Percentiles rank a stretch among this genome's conserved stretches.
These are phyloP conservation scores for Pholiota microspora DNA, from an alignment of 768 basidiomycete species.

Conservation along the genomic window DNA sequence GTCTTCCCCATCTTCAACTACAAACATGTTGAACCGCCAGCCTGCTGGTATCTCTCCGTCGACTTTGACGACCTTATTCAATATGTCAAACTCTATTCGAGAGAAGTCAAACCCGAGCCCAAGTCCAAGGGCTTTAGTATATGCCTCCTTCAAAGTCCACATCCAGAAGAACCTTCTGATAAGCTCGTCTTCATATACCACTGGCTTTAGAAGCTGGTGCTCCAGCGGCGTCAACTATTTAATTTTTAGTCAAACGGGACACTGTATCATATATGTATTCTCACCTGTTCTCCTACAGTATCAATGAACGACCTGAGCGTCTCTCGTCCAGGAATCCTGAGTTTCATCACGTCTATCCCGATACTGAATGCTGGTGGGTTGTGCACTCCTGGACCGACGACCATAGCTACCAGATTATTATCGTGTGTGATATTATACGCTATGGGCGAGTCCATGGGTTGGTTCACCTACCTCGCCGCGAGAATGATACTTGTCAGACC, in stretches of 20 bases:
- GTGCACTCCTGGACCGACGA: slow-evolving; percentile 42
- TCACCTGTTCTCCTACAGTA: slow-evolving; percentile 64
- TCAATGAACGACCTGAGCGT: slow-evolving; percentile 61
- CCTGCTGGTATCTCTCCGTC: slow-evolving; percentile 56
- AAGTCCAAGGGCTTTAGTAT: slow-evolving; percentile 83
- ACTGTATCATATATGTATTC: slow-evolving; percentile 4
- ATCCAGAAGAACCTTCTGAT: slow-evolving; percentile 73
- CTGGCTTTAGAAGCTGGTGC: slow-evolving; percentile 33
- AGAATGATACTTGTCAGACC: not conserved
- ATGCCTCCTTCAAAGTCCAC: slow-evolving; percentile 92
- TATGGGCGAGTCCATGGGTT: slow-evolving; percentile 49
- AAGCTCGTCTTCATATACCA: slow-evolving; percentile 45
- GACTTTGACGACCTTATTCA: slow-evolving; percentile 48
- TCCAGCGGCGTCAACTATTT: slow-evolving; percentile 44
- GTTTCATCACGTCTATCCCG: slow-evolving; percentile 83
- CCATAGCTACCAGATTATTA: slow-evolving; percentile 69
- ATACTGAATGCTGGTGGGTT: slow-evolving; percentile 56
- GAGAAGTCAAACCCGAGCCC: slow-evolving; percentile 83
- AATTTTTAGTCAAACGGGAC: not conserved
- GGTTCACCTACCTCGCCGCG: slow-evolving; percentile 35
- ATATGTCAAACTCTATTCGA: slow-evolving; percentile 69
- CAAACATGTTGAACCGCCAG: slow-evolving; percentile 70
- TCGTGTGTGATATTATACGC: slow-evolving; percentile 86
- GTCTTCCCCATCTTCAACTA: slow-evolving; percentile 44
- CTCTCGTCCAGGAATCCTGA: slow-evolving; percentile 57